Conservation (phyloP, 106 monocot genomes). For the Platanthera guangdongensis region DNA sequence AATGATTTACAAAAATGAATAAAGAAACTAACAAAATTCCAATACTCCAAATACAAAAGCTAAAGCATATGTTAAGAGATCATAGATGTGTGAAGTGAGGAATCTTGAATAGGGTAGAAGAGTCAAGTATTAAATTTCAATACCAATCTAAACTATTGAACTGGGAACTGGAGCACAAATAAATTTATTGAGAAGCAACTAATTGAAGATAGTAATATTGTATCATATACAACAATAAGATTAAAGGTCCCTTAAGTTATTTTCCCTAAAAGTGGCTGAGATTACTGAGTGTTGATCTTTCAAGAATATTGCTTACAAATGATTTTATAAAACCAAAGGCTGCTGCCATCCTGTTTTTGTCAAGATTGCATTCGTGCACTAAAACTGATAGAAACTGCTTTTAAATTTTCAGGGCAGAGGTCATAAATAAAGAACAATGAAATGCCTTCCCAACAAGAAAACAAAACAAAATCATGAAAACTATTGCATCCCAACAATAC, state of each 20-base stretch:
- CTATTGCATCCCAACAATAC: background rate
- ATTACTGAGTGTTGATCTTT: background rate
- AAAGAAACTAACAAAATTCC: background rate
- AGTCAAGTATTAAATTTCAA: background rate
- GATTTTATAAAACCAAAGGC: background rate
- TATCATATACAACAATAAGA: background rate
- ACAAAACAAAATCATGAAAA: background rate
- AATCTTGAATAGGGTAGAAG: background rate
- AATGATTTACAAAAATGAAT: background rate
- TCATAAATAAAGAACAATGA: background rate
- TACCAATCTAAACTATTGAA: background rate
- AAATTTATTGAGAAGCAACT: background rate
- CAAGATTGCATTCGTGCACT: background rate
- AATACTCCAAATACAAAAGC: background rate
- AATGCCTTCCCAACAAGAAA: background rate
- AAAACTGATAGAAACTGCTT: background rate
- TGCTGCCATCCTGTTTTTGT: background rate
- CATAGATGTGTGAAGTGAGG: background rate
- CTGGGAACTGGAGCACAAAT: background rate
- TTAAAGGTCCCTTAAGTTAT: background rate
- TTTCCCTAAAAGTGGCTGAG: background rate
- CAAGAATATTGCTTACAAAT: background rate
- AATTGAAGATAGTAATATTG: background rate
- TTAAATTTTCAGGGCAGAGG: background rate
- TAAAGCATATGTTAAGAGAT: background rate